Conservation (phyloP, 345 rosid species). For the Arabis alpina region DNA sequence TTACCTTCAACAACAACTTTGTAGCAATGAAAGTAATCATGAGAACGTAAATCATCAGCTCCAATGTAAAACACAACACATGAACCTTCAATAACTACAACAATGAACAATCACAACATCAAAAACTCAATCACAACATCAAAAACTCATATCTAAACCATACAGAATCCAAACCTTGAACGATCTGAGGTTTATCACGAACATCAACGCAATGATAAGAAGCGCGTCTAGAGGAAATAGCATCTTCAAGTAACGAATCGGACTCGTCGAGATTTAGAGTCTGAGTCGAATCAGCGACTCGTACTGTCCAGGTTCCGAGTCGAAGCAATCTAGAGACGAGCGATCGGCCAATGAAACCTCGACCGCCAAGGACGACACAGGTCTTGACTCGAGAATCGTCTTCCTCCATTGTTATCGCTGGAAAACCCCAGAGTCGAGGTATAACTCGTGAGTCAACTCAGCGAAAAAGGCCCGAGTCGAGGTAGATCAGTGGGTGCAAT, state of each 20-base stretch:
- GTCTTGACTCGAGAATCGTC: conserved; percentile 54
- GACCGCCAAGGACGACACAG: conserved; percentile 86
- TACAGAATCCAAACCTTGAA: conserved; percentile 45
- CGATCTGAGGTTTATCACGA: conserved; percentile 62
- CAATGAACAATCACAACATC: conserved; percentile 37
- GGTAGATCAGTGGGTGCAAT: conserved; percentile 35
- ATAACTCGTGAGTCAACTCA: conserved; percentile 36
- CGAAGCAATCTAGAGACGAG: conserved; percentile 69
- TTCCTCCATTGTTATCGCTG: conserved; percentile 42
- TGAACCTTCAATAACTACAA: conserved; percentile 79
- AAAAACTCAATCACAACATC: conserved; percentile 21
- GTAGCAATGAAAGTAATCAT: conserved; percentile 63
- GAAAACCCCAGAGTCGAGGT: neutral
- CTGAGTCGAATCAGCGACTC: conserved; percentile 73
- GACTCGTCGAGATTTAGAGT: conserved; percentile 52
- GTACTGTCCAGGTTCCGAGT: conserved; percentile 76
- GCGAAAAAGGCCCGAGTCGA: conserved; percentile 26
- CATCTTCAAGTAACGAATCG: conserved; percentile 62
- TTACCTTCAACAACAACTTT: conserved; percentile 83
- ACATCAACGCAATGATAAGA: conserved; percentile 72
- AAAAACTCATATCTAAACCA: conserved; percentile 22
- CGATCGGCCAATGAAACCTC: conserved; percentile 79
- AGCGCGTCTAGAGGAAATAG: conserved; percentile 70
- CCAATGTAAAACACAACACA: conserved; percentile 74
- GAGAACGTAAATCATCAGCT: conserved; percentile 48